Percentiles rank a stretch among this genome's conserved stretches.
Conservation (phyloP, 2,329 filamentous ascomycete genomes). For the Fusarium sp. region DNA sequence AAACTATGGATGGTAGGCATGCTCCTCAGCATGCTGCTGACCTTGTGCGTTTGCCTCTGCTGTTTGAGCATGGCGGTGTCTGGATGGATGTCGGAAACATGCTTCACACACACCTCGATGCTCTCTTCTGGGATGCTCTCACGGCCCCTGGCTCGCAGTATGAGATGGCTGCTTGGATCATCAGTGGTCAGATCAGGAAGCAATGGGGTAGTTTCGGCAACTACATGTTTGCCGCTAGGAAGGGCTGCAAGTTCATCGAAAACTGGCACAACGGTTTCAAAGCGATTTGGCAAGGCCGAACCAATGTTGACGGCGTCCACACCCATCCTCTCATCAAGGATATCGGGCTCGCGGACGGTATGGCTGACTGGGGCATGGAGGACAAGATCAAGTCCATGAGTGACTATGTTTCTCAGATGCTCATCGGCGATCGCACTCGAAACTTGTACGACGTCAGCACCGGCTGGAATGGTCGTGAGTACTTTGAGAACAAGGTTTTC, state of each 20-base stretch:
- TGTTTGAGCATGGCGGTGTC: slow-evolving; percentile 53
- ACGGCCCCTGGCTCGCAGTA: slow-evolving; percentile 48
- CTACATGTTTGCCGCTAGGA: slow-evolving; percentile 53
- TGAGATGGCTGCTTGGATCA: slow-evolving; percentile 48
- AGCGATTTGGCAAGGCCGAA: slow-evolving; percentile 48
- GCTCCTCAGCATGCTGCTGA: slow-evolving; percentile 57
- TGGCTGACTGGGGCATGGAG: slow-evolving; percentile 25
- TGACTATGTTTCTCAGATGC: slow-evolving; percentile 51
- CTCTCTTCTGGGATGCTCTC: slow-evolving; percentile 54
- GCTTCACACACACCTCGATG: slow-evolving; percentile 52
- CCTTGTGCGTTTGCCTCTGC: slow-evolving; percentile 53
- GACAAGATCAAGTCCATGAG: slow-evolving; percentile 44
- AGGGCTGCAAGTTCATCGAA: slow-evolving; percentile 53
- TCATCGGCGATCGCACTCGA: slow-evolving; percentile 47
- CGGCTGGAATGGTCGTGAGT: slow-evolving; percentile 46
- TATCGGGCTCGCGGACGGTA: slow-evolving; percentile 45
- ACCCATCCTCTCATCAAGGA: slow-evolving; percentile 43
- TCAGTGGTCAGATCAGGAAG: slow-evolving; percentile 47
- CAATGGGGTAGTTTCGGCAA: slow-evolving; percentile 51
- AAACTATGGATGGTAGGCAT: slow-evolving; percentile 52
- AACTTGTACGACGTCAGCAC: slow-evolving; percentile 45
- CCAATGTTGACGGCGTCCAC: slow-evolving; percentile 48
- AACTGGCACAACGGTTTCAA: slow-evolving; percentile 53
- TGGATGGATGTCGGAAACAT: slow-evolving; percentile 56
- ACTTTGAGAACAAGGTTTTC: slow-evolving; percentile 46